Evolutionary conservation across 1,139 yeast species (phyloP).

Genomic region (Suhomyces bokatorum): DNA sequence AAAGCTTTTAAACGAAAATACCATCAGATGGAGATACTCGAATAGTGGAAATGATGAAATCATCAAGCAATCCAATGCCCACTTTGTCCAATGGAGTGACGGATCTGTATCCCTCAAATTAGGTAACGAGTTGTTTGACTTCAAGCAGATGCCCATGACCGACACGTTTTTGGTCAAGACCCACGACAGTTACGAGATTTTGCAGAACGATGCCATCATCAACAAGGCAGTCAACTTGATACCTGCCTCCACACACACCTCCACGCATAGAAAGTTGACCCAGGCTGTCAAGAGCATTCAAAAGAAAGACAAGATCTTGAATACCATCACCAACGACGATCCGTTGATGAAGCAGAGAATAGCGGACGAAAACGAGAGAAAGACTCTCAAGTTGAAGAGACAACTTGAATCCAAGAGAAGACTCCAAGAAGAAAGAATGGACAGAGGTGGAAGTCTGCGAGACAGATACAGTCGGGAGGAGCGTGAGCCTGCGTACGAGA

Average conservation of each 20-base stretch:
- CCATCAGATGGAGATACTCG: conserved; percentile 91
- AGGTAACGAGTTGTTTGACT: conserved; percentile 87
- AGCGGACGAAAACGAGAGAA: conserved; percentile 77
- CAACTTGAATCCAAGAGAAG: conserved; percentile 59
- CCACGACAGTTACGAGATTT: conserved; percentile 69
- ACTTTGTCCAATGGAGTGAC: conserved; percentile 91
- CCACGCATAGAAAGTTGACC: conserved; percentile 78
- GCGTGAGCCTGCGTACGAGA: conserved; percentile 42
- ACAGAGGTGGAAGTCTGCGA: conserved; percentile 29
- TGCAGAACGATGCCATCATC: conserved; percentile 55
- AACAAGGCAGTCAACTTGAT: conserved; percentile 68
- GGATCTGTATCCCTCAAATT: conserved; percentile 83
- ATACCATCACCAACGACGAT: conserved; percentile 76
- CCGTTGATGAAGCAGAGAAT: conserved; percentile 83
- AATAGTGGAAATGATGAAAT: conserved; percentile 62
- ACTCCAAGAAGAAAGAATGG: conserved; percentile 46
- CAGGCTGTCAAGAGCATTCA: conserved; percentile 73
- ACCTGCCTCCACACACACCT: conserved; percentile 84
- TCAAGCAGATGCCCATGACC: conserved; percentile 60
- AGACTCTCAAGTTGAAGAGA: conserved; percentile 68
- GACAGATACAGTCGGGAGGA: conserved; percentile 20
- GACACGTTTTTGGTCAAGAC: conserved; percentile 75
- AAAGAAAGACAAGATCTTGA: conserved; percentile 55
- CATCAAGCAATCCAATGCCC: conserved; percentile 83
- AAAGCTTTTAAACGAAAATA: conserved; percentile 70